Percentiles rank a stretch among this genome's conserved stretches.
These are phyloP conservation scores for Trichothecium sympodiale DNA, from an alignment of 2,329 filamentous ascomycete genomes.

Conservation along the genomic window DNA sequence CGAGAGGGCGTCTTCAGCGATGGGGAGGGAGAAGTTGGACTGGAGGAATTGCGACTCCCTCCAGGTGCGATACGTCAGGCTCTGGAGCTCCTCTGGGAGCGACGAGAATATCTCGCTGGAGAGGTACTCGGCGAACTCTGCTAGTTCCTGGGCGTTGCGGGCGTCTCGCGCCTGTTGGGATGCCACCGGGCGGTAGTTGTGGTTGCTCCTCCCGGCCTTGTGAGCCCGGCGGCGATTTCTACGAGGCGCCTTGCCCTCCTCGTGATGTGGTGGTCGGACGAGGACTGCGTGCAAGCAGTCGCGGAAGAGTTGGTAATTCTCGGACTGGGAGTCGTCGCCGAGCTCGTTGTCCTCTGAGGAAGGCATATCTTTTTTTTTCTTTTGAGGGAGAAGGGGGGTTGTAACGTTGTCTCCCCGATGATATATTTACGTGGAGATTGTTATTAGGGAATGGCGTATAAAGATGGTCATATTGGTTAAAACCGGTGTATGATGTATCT, in stretches of 20 bases:
- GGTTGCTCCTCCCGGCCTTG: not conserved
- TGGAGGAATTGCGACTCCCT: conserved; percentile 30
- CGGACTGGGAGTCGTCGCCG: too few relatives aligned
- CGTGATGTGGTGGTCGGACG: too few relatives aligned
- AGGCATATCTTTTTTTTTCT: too few relatives aligned
- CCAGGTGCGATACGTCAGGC: conserved; percentile 48
- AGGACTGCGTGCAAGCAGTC: conserved; percentile 64
- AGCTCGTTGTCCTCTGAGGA: too few relatives aligned
- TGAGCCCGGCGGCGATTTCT: too few relatives aligned
- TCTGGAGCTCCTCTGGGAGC: conserved; percentile 50
- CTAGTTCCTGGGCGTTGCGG: conserved; percentile 51
- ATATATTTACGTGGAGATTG: too few relatives aligned
- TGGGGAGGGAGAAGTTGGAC: conserved; percentile 43
- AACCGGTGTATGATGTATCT: too few relatives aligned
- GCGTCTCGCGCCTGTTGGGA: conserved; percentile 6
- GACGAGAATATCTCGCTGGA: conserved; percentile 55
- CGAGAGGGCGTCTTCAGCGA: conserved; percentile 39
- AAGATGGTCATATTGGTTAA: too few relatives aligned
- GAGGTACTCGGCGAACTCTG: conserved; percentile 75
- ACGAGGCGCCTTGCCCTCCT: too few relatives aligned
- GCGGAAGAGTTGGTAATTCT: conserved; percentile 48
- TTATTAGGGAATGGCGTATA: too few relatives aligned
- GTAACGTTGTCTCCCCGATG: too few relatives aligned
- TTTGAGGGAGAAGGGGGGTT: too few relatives aligned
- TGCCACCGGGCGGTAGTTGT: conserved; percentile 1